A percentile compares a stretch with the other conserved stretches of the same genome.
Conservation (phyloP, 2,329 filamentous ascomycete species). For the Phialophora tarda region DNA sequence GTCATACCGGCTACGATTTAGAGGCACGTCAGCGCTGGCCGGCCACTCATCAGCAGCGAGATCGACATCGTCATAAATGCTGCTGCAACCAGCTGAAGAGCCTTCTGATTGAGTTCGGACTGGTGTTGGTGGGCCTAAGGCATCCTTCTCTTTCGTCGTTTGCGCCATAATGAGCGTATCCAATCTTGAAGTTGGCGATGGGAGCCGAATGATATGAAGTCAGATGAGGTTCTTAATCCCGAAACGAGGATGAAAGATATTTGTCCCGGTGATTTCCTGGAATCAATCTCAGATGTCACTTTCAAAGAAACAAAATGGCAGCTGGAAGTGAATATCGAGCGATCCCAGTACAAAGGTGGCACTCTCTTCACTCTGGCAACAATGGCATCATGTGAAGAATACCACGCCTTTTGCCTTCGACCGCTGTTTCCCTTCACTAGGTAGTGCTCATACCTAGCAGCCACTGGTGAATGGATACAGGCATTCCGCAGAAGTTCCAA, state of each 20-base stretch:
- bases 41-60: slow-evolving; percentile 5
- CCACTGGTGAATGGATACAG: not conserved
- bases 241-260: not conserved
- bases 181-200: not conserved
- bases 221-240: not conserved
- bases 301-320: not conserved
- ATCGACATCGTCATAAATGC: slow-evolving; percentile 1
- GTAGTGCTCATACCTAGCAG: not conserved
- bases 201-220: not conserved
- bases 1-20: slow-evolving; percentile 2
- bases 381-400: not conserved
- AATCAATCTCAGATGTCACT: not conserved
- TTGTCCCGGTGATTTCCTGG: not conserved
- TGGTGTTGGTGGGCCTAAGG: not conserved
- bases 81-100: not conserved
- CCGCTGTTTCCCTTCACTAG: not conserved
- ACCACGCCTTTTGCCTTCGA: not conserved
- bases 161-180: not conserved
- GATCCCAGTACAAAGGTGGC: not conserved
- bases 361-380: not conserved
- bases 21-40: not conserved
- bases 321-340: not conserved
- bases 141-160: not conserved
- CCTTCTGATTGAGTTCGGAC: not conserved
- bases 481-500: not conserved